Conservation (phyloP, 208 protist species). For the Acanthamoeba lenticulata region DNA sequence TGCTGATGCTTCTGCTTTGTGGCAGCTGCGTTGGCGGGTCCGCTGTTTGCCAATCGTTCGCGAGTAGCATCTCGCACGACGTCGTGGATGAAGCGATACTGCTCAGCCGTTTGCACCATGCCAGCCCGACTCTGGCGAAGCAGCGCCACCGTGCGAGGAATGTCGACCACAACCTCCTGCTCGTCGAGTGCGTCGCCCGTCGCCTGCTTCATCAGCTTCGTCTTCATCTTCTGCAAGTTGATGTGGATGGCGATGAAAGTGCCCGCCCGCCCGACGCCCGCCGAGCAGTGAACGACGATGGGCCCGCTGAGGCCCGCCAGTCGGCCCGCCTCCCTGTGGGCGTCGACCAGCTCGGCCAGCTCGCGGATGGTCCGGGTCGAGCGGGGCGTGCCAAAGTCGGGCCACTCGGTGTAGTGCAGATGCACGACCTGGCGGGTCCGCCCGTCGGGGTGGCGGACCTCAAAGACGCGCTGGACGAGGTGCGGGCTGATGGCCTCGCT, state of each 20-base stretch:
- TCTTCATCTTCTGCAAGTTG: conserved; percentile 26
- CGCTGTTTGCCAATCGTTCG: too few relatives aligned
- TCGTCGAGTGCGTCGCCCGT: too few relatives aligned
- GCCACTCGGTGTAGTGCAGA: conserved; percentile 64
- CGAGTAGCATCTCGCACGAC: neutral
- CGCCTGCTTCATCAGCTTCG: neutral
- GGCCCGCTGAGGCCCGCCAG: neutral
- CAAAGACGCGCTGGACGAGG: neutral
- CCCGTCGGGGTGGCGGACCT: neutral
- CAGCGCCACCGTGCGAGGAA: neutral
- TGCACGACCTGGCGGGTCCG: conserved; percentile 16
- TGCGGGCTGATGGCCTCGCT: neutral
- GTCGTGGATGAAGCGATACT: conserved; percentile 40
- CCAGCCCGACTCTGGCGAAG: neutral
- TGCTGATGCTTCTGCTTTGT: neutral
- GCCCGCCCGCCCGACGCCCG: conserved; percentile 55
- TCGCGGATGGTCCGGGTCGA: neutral
- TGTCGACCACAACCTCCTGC: neutral
- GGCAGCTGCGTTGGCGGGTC: neutral
- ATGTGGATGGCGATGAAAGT: conserved; percentile 65
- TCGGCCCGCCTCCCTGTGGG: neutral
- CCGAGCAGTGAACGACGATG: conserved; percentile 60
- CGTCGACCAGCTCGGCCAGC: neutral
- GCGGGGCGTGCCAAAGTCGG: conserved; percentile 40
- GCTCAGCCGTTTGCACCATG: conserved; percentile 41